These are phyloP conservation scores for Gentiana straminea DNA, from an alignment of 257 asterid species.

Conservation along the genomic window DNA sequence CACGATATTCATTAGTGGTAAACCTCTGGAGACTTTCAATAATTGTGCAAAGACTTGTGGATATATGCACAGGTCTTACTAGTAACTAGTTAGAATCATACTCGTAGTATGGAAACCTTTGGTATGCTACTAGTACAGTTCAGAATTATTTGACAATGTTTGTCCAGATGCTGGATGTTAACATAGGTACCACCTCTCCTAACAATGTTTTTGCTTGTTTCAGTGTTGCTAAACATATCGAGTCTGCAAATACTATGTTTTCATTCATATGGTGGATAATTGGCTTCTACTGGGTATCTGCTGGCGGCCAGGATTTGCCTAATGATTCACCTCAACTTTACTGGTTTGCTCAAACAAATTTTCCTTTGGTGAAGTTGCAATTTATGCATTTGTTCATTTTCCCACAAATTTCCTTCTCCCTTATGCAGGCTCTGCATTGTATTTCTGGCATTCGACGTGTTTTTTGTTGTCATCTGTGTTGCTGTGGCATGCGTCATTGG, in stretches of 20 bases:
- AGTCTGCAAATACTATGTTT: conserved; percentile 90
- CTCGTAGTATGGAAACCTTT: too few relatives aligned
- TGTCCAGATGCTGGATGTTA: too few relatives aligned
- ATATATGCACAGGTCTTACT: too few relatives aligned
- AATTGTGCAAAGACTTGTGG: too few relatives aligned
- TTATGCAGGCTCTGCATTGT: conserved; percentile 83
- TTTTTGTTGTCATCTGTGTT: conserved; percentile 89
- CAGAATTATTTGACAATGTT: too few relatives aligned
- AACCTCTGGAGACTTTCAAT: too few relatives aligned
- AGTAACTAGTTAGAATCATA: too few relatives aligned
- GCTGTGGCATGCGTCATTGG: conserved; percentile 89
- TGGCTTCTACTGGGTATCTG: conserved; percentile 92
- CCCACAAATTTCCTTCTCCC: not conserved
- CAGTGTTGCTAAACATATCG: conserved; percentile 70
- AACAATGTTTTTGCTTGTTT: conserved; percentile 13
- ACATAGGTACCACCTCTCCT: conserved; percentile 3
- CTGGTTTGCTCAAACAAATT: conserved; percentile 41
- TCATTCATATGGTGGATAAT: conserved; percentile 97
- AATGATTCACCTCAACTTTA: conserved; percentile 79
- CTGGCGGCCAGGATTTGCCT: conserved; percentile 57
- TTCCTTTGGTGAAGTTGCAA: conserved; percentile 8
- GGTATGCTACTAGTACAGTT: too few relatives aligned
- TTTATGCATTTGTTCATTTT: not conserved
- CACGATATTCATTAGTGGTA: too few relatives aligned
- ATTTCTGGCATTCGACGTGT: conserved; percentile 89